Evolutionary conservation across 1,284 basidiomycete genomes (phyloP).

Genomic region (Cutaneotrichosporon sp.): DNA sequence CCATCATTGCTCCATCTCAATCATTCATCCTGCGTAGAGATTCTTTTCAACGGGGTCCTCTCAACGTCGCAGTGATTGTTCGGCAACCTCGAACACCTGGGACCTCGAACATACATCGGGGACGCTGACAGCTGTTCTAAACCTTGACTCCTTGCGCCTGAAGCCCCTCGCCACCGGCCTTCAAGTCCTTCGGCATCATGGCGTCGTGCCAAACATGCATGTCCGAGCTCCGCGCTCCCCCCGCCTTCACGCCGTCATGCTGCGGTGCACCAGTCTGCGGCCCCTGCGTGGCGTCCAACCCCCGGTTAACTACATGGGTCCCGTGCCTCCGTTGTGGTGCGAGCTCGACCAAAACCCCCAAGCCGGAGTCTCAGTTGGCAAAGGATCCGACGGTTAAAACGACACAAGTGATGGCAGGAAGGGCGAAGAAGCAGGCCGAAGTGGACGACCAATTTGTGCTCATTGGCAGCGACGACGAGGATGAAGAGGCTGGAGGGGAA

Average conservation of each 20-base stretch:
- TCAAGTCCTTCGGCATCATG: not conserved
- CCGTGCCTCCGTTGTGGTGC: constrained; percentile 42
- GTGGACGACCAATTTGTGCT: constrained; percentile 6
- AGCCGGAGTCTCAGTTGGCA: not conserved
- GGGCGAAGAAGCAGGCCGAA: not conserved
- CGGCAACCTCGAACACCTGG: too few species aligned
- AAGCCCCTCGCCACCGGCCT: too few species aligned
- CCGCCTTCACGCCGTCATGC: constrained; percentile 31
- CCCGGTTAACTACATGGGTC: constrained; percentile 35
- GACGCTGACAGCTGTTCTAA: too few species aligned
- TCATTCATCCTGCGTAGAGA: too few species aligned
- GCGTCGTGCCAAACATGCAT: constrained; percentile 32
- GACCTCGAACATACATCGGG: too few species aligned
- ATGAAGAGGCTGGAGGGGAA: not conserved
- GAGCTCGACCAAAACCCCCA: not conserved
- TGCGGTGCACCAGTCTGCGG: constrained; percentile 38
- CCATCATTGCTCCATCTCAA: too few species aligned
- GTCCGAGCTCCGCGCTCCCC: constrained; percentile 18
- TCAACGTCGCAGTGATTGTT: too few species aligned
- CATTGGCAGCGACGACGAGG: constrained; percentile 14
- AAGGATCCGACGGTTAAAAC: constrained; percentile 21
- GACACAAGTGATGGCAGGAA: not conserved
- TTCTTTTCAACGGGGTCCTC: too few species aligned
- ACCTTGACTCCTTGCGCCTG: too few species aligned
- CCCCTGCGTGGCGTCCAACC: constrained; percentile 31